These are phyloP conservation scores for Termitomyces sp. DNA, from an alignment of 768 basidiomycete genomes.

Conservation along the genomic window DNA sequence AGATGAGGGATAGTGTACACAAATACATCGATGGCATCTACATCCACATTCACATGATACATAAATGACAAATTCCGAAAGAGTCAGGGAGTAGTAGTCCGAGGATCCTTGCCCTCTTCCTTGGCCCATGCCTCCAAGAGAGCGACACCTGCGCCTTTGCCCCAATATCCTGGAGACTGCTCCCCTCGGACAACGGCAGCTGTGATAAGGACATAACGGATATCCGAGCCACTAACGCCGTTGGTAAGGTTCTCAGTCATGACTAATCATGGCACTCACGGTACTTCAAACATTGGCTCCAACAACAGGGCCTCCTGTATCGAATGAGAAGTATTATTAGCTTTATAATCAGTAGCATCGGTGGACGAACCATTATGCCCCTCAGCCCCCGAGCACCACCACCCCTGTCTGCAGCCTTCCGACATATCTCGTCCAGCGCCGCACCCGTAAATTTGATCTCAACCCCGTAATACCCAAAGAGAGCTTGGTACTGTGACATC, in stretches of 20 bases:
- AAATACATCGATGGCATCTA: constrained; percentile 6
- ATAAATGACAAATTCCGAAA: background rate
- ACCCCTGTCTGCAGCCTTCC: constrained; percentile 70
- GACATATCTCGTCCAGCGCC: constrained; percentile 79
- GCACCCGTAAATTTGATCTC: constrained; percentile 83
- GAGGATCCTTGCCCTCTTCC: constrained; percentile 40
- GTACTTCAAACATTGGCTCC: constrained; percentile 91
- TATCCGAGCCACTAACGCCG: constrained; percentile 34
- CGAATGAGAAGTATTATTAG: background rate
- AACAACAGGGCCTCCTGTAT: constrained; percentile 73
- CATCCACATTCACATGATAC: constrained; percentile 10
- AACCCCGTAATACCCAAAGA: constrained; percentile 79
- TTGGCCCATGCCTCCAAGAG: constrained; percentile 79
- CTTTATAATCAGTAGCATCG: background rate
- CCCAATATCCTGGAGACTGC: constrained; percentile 69
- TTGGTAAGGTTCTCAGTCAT: background rate
- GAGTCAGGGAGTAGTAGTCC: constrained; percentile 2
- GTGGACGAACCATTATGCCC: constrained; percentile 69
- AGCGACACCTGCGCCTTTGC: constrained; percentile 52
- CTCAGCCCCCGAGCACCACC: constrained; percentile 88
- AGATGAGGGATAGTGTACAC: constrained; percentile 6
- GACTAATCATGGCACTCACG: constrained; percentile 47
- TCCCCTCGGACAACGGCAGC: constrained; percentile 63
- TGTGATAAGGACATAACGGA: constrained; percentile 79
- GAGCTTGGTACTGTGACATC: constrained; percentile 81